Conservation (phyloP, 352 stramenopile species). For the Globisporangium okanoganense region DNA sequence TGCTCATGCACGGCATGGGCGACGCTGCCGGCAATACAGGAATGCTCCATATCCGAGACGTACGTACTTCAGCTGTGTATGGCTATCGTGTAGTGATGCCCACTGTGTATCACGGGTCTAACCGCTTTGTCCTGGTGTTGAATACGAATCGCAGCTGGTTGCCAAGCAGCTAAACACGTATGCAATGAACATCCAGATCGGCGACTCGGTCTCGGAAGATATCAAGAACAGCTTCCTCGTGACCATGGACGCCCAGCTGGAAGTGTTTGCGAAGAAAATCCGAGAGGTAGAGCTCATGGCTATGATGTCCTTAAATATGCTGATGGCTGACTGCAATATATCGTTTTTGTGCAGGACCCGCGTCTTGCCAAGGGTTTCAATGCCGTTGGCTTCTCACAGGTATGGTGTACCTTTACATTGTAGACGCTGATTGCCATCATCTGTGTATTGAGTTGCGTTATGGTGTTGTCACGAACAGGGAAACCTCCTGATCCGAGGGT, state of each 20-base stretch:
- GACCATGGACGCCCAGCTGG: conserved; percentile 89
- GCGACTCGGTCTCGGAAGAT: conserved; percentile 76
- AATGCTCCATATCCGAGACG: conserved; percentile 83
- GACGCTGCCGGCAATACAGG: conserved; percentile 89
- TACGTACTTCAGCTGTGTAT: conserved; percentile 14
- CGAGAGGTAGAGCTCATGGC: conserved; percentile 29
- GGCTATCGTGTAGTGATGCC: background rate
- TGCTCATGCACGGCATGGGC: conserved; percentile 94
- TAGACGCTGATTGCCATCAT: background rate
- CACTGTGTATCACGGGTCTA: background rate
- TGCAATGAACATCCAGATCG: conserved; percentile 87
- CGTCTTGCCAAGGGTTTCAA: conserved; percentile 90
- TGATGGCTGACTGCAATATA: background rate
- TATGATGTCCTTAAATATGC: background rate
- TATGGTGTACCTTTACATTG: conserved; percentile 14
- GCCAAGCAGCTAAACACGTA: conserved; percentile 83
- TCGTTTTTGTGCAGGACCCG: conserved; percentile 44
- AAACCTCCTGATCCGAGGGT: conserved; percentile 92
- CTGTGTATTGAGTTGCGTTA: background rate
- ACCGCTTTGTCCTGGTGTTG: background rate
- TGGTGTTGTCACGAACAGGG: conserved; percentile 31
- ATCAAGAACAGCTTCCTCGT: conserved; percentile 93
- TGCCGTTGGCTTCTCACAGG: conserved; percentile 91
- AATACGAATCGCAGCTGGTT: conserved; percentile 33
- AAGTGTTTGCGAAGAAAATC: conserved; percentile 87